A percentile compares a stretch with the other conserved stretches of the same genome.
Conservation (phyloP, 2,329 filamentous ascomycete species). For the Stagonosporopsis chrysanthemi region DNA sequence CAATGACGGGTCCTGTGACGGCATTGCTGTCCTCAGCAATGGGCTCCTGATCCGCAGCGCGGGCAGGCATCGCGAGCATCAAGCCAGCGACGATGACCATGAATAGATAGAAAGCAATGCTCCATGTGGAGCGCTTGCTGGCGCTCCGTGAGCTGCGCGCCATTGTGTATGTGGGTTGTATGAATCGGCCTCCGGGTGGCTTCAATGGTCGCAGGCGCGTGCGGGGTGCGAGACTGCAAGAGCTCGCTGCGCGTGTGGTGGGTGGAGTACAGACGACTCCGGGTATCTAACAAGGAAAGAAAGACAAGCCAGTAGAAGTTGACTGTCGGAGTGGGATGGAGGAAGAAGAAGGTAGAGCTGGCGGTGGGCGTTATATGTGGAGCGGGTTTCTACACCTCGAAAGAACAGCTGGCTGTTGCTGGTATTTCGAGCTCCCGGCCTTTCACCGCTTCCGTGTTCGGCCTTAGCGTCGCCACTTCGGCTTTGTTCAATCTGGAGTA, state of each 20-base stretch:
- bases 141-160: conserved; percentile 67
- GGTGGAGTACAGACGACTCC: conserved; percentile 32
- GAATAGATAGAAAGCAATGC: conserved; percentile 88
- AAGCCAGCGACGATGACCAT: conserved; percentile 86
- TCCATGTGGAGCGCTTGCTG: conserved; percentile 82
- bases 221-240: conserved; percentile 32
- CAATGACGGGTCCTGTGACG: conserved; percentile 59
- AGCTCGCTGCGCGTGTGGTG: conserved; percentile 31
- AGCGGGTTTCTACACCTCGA: conserved; percentile 35
- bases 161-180: conserved; percentile 56
- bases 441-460: conserved; percentile 28
- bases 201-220: conserved; percentile 27
- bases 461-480: conserved; percentile 27
- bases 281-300: conserved; percentile 41
- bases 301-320: conserved; percentile 30
- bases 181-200: conserved; percentile 26
- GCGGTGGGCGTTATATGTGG: conserved; percentile 43
- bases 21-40: conserved; percentile 68
- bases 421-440: conserved; percentile 32
- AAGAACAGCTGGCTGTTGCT: conserved; percentile 44
- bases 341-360: conserved; percentile 29
- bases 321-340: conserved; percentile 27
- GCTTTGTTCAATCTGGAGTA: conserved; percentile 18
- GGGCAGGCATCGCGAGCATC: conserved; percentile 78
- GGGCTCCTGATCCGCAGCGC: conserved; percentile 74